These are phyloP conservation scores for Penicillium sp. DNA, from an alignment of 2,329 filamentous ascomycete species.

Conservation along the genomic window DNA sequence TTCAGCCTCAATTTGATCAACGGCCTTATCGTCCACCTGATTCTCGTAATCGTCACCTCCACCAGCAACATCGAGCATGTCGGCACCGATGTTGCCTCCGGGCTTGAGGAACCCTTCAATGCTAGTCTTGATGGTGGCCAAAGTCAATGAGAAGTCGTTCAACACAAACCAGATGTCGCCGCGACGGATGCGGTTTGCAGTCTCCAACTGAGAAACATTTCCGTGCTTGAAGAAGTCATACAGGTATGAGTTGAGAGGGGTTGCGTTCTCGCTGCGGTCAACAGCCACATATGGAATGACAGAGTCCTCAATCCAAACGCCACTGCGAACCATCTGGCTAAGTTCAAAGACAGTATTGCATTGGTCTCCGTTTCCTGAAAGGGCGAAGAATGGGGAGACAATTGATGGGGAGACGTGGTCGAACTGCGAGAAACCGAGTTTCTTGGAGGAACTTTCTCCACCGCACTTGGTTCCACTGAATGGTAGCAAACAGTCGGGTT, in stretches of 20 bases:
- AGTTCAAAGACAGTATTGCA: constrained; percentile 68
- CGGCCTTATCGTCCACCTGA: constrained; percentile 15
- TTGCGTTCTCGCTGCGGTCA: constrained; percentile 55
- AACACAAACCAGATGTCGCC: constrained; percentile 72
- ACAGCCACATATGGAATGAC: constrained; percentile 69
- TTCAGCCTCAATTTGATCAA: constrained; percentile 6
- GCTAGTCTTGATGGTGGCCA: constrained; percentile 38
- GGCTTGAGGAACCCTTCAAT: constrained; percentile 35
- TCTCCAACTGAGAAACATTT: constrained; percentile 58
- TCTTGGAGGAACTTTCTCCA: background rate
- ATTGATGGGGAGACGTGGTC: background rate
- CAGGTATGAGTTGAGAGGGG: constrained; percentile 49
- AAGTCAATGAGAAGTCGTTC: constrained; percentile 62
- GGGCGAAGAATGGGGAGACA: constrained; percentile 62
- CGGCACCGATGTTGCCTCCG: constrained; percentile 4
- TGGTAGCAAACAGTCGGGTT: constrained; percentile 58
- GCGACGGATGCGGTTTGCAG: constrained; percentile 64
- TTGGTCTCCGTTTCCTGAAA: constrained; percentile 66
- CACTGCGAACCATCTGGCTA: constrained; percentile 63
- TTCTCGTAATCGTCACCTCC: constrained; percentile 31
- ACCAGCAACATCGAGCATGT: constrained; percentile 30
- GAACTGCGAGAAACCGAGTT: background rate
- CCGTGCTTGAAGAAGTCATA: constrained; percentile 78
- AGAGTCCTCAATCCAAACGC: constrained; percentile 72
- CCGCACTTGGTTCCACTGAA: constrained; percentile 51